Conservation (phyloP, 768 basidiomycete genomes). For the Leccinum fibrillosum region DNA sequence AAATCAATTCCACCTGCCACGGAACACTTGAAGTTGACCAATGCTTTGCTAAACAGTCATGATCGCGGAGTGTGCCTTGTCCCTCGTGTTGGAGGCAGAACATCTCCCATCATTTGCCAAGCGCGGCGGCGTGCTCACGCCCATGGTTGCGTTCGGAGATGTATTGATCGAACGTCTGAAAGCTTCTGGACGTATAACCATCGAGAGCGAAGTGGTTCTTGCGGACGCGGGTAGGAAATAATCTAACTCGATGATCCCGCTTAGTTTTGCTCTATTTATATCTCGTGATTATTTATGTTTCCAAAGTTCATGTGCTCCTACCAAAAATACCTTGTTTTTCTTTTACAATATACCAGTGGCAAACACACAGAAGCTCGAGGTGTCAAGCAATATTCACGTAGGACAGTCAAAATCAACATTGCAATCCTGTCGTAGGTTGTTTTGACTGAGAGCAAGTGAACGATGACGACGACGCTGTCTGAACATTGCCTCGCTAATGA, state of each 20-base stretch:
- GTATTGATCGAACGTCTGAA: constrained; percentile 66
- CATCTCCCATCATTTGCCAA: constrained; percentile 55
- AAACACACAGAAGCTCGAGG: background rate
- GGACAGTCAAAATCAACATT: background rate
- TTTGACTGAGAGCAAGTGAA: background rate
- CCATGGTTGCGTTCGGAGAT: constrained; percentile 79
- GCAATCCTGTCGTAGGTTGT: background rate
- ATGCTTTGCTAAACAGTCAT: constrained; percentile 46
- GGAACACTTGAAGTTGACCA: background rate
- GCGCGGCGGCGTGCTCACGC: constrained; percentile 79
- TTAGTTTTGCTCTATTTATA: background rate
- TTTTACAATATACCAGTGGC: too few species aligned
- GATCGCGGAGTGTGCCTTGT: constrained; percentile 77
- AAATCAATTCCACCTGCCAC: background rate
- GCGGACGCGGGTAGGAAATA: constrained; percentile 9
- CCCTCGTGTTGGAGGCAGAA: constrained; percentile 54
- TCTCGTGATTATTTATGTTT: background rate
- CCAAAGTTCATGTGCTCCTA: background rate
- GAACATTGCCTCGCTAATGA: constrained; percentile 4
- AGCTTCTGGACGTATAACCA: constrained; percentile 51
- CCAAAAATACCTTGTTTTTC: background rate
- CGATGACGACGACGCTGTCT: background rate
- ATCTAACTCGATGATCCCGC: background rate
- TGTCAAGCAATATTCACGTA: background rate
- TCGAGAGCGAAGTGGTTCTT: constrained; percentile 47